Percentiles rank a stretch among this genome's conserved stretches.
Conservation (phyloP, 805 yeast species). For the Schwanniomyces yamadae region DNA sequence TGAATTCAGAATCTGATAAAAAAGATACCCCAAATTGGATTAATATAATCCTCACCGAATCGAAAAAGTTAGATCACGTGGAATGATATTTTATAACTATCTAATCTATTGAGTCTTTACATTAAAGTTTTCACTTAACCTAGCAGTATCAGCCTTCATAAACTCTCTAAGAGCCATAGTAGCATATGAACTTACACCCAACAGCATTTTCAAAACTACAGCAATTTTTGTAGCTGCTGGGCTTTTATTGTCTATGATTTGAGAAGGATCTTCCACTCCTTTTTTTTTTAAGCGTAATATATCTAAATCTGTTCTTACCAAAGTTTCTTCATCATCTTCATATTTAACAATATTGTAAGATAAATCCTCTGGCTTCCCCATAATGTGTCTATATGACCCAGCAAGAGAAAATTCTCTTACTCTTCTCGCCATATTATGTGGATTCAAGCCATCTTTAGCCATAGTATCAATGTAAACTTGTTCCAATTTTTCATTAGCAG, state of each 20-base stretch:
- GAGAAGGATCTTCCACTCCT: slow-evolving; percentile 17
- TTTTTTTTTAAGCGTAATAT: slow-evolving; percentile 32
- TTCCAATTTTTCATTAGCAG: slow-evolving; percentile 59
- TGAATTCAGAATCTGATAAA: too few relatives aligned
- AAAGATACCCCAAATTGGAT: too few relatives aligned
- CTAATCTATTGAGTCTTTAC: too few relatives aligned
- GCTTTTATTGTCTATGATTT: slow-evolving; percentile 27
- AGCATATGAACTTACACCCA: slow-evolving; percentile 89
- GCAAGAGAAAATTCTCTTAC: slow-evolving; percentile 87
- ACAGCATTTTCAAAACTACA: slow-evolving; percentile 68
- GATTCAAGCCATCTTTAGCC: slow-evolving; percentile 81
- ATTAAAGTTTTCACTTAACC: slow-evolving; percentile 20
- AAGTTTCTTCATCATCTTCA: slow-evolving; percentile 59
- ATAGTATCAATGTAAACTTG: slow-evolving; percentile 68
- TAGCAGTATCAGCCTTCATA: slow-evolving; percentile 71
- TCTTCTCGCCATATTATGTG: slow-evolving; percentile 78
- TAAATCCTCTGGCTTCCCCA: slow-evolving; percentile 63
- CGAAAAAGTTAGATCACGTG: too few relatives aligned
- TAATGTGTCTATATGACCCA: slow-evolving; percentile 79
- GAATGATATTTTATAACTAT: too few relatives aligned
- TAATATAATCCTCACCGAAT: too few relatives aligned
- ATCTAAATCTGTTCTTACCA: slow-evolving; percentile 75
- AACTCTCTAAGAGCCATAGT: slow-evolving; percentile 96
- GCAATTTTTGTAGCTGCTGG: slow-evolving; percentile 55
- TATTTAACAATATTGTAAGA: slow-evolving; percentile 66